These are phyloP conservation scores for Maudiozyma serrabonitensis DNA, from an alignment of 805 yeast species.

Conservation along the genomic window DNA sequence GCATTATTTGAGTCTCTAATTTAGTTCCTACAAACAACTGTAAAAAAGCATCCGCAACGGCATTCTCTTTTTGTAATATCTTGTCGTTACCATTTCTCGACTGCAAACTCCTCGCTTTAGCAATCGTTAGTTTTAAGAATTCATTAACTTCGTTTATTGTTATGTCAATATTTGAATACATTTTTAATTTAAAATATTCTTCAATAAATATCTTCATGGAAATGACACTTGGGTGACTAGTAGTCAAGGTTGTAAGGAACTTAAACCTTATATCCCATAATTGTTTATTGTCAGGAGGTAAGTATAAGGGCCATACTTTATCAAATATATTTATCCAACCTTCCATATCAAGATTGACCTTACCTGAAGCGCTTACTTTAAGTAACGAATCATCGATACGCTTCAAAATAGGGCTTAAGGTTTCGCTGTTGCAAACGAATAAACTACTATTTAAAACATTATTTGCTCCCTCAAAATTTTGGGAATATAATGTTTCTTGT, in stretches of 20 bases:
- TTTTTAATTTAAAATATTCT: conserved; percentile 17
- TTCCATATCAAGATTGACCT: background rate
- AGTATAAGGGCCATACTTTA: conserved; percentile 16
- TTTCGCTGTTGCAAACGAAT: no score
- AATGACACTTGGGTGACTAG: conserved; percentile 7
- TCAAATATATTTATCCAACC: conserved; percentile 15
- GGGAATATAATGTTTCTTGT: background rate
- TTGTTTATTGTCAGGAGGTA: conserved; percentile 7
- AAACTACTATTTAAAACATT: background rate
- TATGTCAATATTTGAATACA: conserved; percentile 10
- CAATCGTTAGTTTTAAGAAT: conserved; percentile 8
- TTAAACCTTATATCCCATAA: conserved; percentile 17
- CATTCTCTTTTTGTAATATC: conserved; percentile 3
- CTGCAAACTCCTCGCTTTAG: background rate
- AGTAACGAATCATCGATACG: no score
- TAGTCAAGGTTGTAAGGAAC: conserved; percentile 13
- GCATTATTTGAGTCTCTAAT: conserved; percentile 2
- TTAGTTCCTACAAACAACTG: conserved; percentile 7
- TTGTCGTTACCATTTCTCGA: background rate
- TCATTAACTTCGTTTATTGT: conserved; percentile 13
- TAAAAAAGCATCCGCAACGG: conserved; percentile 7
- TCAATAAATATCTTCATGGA: conserved; percentile 6
- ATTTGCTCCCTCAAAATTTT: conserved; percentile 10
- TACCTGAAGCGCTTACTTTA: background rate
- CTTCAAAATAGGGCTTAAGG: no score